Evolutionary conservation across 2,329 filamentous ascomycete species (phyloP), one percentile per base, ranked within the genome.

Genomic region (Talaromyces amestolkiae): DNA sequence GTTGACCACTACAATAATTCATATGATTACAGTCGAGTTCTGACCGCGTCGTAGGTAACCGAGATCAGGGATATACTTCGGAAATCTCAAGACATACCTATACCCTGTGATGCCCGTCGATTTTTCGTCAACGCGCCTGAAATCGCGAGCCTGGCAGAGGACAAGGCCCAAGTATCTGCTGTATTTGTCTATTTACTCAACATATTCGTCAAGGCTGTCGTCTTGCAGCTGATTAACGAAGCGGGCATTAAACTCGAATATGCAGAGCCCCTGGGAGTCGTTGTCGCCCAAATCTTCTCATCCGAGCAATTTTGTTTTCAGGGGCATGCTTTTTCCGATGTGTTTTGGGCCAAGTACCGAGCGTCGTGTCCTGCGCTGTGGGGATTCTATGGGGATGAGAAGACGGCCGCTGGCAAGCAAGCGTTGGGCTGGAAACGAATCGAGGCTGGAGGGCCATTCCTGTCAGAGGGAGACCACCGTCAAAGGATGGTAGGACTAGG

Each of bases 341-440:
- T 98, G 66, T 83, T 98, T 35, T 89, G 96, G 72, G 89, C 93
- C 63, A 97, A 98, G 77, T 91, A 91, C 72, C 88, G 93, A 66
- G 83, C 91, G 17, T 83, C 87, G 3, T 96, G 92, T 72, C 94
- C 95, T 0, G 89, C 93, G 1, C 82, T 99, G 0, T 98, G 96
- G 75, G 94, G 94, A 19, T 87, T 93, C 69, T 85, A 87, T 51
- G 93, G 92, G 27, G 87, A 83, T 68, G 92, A 96, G 75, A 88
- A 84, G 67, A 96, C 89, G 0, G 84, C 87, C 54, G 81, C 82
- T 11, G 92, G 92, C 0, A 85, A 89, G 13, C 70, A 78, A 19
- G 84, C 85, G n/a, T 78, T 96, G 2, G 92, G 92, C 0, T 96
- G 92, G 92, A 85, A 83, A 77, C 86, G 83, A 69, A 84, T 87